These are phyloP conservation scores for Apophysomyces trapeziformis DNA, from an alignment of 371 early-diverging fungal species.

Conservation along the genomic window DNA sequence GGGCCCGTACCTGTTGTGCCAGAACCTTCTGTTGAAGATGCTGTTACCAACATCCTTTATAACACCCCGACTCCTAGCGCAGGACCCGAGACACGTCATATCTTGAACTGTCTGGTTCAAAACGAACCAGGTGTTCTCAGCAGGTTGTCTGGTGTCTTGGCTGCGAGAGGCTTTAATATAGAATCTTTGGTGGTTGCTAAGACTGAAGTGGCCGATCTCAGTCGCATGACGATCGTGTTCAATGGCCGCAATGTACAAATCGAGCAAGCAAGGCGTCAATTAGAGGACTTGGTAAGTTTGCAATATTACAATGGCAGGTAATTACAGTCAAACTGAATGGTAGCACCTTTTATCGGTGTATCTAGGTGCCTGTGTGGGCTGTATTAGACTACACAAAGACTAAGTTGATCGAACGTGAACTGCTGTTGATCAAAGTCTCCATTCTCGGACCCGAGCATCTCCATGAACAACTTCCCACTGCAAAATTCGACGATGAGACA, in stretches of 20 bases:
- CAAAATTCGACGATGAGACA: conserved; percentile 33
- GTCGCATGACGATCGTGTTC: conserved; percentile 94
- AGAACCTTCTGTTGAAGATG: conserved; percentile 73
- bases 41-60: conserved; percentile 87
- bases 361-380: conserved; percentile 93
- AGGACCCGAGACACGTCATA: conserved; percentile 65
- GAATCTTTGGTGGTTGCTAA: conserved; percentile 91
- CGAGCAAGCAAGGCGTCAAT: conserved; percentile 89
- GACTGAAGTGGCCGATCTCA: conserved; percentile 91
- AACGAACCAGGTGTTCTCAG: conserved; percentile 95
- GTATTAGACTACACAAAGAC: conserved; percentile 92
- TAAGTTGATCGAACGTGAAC: conserved; percentile 87
- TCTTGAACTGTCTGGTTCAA: conserved; percentile 90
- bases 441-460: conserved; percentile 78
- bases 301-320: background rate
- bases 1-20: conserved; percentile 43
- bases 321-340: background rate
- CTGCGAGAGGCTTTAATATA: conserved; percentile 94
- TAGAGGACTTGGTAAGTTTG: conserved; percentile 81
- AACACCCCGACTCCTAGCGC: conserved; percentile 76
- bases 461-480: conserved; percentile 30
- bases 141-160: conserved; percentile 87
- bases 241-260: conserved; percentile 76
- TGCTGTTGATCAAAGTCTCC: conserved; percentile 91
- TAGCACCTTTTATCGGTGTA: background rate